A percentile compares a stretch with the other conserved stretches of the same genome.
Conservation (phyloP, 805 yeast species). For the Candida ponderosae region DNA sequence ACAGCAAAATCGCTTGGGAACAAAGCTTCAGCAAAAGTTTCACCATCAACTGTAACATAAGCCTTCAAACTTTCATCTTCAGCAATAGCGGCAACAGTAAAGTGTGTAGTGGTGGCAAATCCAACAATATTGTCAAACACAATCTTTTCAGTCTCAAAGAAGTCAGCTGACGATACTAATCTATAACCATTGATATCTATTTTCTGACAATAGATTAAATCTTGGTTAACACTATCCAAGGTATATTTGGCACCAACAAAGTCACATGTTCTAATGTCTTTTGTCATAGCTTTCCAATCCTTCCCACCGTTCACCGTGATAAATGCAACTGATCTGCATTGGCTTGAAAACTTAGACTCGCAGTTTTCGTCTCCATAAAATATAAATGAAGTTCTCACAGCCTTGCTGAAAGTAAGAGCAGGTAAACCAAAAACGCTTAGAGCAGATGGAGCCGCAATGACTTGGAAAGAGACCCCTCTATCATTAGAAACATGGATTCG, state of each 20-base stretch:
- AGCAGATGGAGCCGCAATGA: constrained; percentile 34
- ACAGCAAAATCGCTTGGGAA: constrained; percentile 65
- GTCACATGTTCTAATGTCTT: constrained; percentile 51
- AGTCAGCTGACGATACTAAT: constrained; percentile 21
- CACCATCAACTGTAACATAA: constrained; percentile 74
- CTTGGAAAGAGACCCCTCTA: constrained; percentile 41
- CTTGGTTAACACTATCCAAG: constrained; percentile 29
- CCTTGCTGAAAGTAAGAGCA: constrained; percentile 54
- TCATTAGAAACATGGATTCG: constrained; percentile 50
- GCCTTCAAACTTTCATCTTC: constrained; percentile 51
- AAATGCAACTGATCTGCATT: constrained; percentile 51
- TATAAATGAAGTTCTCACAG: constrained; percentile 45
- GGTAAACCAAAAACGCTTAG: constrained; percentile 40
- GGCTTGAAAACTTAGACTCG: constrained; percentile 10
- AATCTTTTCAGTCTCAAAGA: constrained; percentile 20
- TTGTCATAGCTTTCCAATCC: constrained; percentile 44
- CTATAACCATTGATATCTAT: constrained; percentile 20
- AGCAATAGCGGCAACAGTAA: constrained; percentile 61
- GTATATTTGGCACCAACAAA: constrained; percentile 46
- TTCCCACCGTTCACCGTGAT: constrained; percentile 61
- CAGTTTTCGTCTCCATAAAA: constrained; percentile 62
- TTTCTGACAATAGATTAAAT: constrained; percentile 59
- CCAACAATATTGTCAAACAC: constrained; percentile 62
- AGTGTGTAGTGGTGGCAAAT: constrained; percentile 63
- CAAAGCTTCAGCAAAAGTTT: constrained; percentile 64